A percentile compares a stretch with the other conserved stretches of the same genome.
Conservation (phyloP, 805 yeast species). For the Hanseniaspora guilliermondii region DNA sequence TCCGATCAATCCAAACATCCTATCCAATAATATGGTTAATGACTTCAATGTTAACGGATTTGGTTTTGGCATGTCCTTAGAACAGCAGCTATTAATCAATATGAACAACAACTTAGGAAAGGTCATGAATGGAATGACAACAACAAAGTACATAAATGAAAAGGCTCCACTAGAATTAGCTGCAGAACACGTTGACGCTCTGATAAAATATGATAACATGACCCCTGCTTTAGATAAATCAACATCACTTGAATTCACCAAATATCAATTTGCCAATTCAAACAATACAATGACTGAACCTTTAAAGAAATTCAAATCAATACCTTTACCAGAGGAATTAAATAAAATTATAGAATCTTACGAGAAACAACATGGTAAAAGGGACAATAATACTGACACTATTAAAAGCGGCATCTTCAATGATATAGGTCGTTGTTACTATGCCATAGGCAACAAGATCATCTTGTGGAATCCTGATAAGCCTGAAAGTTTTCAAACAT, state of each 20-base stretch:
- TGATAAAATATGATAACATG: constrained; percentile 46
- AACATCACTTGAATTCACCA: constrained; percentile 40
- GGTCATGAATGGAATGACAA: constrained; percentile 11
- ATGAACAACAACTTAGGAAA: constrained; percentile 1
- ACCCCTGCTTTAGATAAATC: constrained; percentile 43
- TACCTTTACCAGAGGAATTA: constrained; percentile 69
- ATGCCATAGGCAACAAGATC: constrained; percentile 66
- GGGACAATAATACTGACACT: background rate
- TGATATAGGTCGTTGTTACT: constrained; percentile 73
- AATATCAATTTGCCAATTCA: constrained; percentile 51
- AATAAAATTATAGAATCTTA: constrained; percentile 48
- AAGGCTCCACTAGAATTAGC: constrained; percentile 40
- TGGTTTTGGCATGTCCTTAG: constrained; percentile 6
- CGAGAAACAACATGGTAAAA: constrained; percentile 50
- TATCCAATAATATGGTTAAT: background rate
- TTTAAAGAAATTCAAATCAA: constrained; percentile 56
- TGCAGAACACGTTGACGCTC: constrained; percentile 46
- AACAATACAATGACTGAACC: constrained; percentile 47
- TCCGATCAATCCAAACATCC: background rate
- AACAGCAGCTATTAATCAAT: constrained; percentile 2
- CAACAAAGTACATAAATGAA: constrained; percentile 25
- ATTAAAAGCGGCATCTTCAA: constrained; percentile 62
- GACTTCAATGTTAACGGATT: background rate
- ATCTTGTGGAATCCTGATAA: constrained; percentile 70
- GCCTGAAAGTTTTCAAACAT: constrained; percentile 57